Percentiles rank a stretch among this genome's conserved stretches.
Conservation (phyloP, 805 yeast species). For the Zygosaccharomyces bisporus region DNA sequence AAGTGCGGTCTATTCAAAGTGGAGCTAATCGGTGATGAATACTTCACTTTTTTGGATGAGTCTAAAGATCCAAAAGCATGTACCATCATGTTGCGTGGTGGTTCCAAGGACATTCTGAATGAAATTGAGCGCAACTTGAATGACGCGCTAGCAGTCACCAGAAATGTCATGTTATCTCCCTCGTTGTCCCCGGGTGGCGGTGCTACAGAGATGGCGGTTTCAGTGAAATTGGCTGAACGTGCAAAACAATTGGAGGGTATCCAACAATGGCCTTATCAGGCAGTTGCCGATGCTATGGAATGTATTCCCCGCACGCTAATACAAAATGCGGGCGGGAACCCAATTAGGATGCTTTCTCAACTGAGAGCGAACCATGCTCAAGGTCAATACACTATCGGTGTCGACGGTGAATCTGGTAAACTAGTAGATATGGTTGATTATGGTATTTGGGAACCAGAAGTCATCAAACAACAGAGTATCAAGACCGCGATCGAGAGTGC, state of each 20-base stretch:
- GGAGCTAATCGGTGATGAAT: conserved; percentile 95
- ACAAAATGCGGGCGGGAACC: conserved; percentile 97
- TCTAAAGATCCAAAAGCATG: conserved; percentile 90
- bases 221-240: conserved; percentile 80
- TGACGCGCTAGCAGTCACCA: conserved; percentile 97
- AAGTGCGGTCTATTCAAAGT: conserved; percentile 88
- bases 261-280: conserved; percentile 98
- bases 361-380: conserved; percentile 95
- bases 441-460: conserved; percentile 99
- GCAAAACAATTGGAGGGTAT: conserved; percentile 93
- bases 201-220: conserved; percentile 98
- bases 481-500: conserved; percentile 99
- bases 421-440: conserved; percentile 92
- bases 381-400: conserved; percentile 81
- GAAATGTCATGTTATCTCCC: conserved; percentile 93
- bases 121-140: conserved; percentile 96
- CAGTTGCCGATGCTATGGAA: conserved; percentile 98
- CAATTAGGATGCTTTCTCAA: conserved; percentile 83
- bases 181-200: conserved; percentile 98
- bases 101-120: conserved; percentile 92
- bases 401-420: conserved; percentile 92
- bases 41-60: conserved; percentile 77
- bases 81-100: conserved; percentile 89
- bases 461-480: conserved; percentile 91
- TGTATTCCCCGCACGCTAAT: conserved; percentile 96